Evolutionary conservation across 1,284 basidiomycete genomes (phyloP), one percentile per base, ranked within the genome.

Genomic region (Inonotus obliquus): DNA sequence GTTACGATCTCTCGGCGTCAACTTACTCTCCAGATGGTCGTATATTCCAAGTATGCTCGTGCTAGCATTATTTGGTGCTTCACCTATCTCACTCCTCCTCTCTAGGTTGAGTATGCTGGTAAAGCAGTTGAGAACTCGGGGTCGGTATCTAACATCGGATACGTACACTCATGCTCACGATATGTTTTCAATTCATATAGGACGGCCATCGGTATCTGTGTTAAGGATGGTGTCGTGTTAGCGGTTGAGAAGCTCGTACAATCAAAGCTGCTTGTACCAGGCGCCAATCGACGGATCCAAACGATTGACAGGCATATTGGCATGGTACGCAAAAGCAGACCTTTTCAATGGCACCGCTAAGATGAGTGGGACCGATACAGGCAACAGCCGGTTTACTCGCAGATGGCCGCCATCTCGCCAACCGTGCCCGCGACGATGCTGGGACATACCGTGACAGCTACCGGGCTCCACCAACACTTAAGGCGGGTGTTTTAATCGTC

Each of bases 91-190:
- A 67, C 63, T 65, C 59, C 57, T 59, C 49, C 64, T 44, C 48
- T 52, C 21, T 65, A 94, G 94, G 92, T 99, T 74, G 97, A 99
- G 77, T 99, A 99, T 73, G 97, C 97, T 57, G 90, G 88, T 77
- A 99, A 99, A 77, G 96, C 97, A 37, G 96, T 98, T 61, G 97
- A 99, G 77, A 97, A 97, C 76, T 94, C 96, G 45, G 97, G 97
- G 88, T 94, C 66, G 45, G 51, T 49, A 56, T 39, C 10, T 41
- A 47, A 44, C 7, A 14, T 13, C 32, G 17, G n/a, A 17, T 37
- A 13, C 6, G 25, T 27, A 45, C 21, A 21, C n/a, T 19, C 11
- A 17, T 23, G 47, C 35, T 69, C 59, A 73, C 66, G 14, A 41
- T 59, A 38, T 17, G 13, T 11, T 2, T 39, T 17, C 9, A 61